Base-by-base conservation (phyloP, 1,139 yeast species). In the Lodderomyces orthopsilosis region DNA sequence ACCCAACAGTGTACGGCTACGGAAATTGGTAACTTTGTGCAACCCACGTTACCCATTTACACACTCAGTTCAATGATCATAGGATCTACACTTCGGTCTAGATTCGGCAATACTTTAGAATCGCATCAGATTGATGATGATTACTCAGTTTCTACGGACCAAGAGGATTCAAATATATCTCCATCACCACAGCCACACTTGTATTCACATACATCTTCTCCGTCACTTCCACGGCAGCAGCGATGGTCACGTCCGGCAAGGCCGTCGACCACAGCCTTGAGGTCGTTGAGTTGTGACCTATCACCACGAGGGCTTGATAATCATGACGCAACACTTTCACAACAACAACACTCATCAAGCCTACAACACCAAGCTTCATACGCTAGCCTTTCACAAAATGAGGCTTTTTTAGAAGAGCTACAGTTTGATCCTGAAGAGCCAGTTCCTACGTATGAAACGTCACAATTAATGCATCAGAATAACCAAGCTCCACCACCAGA, bases 371-470 rank as follows among this genome's bases (percentile, higher is more conserved):
- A 21, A 21, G 15, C 37, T n/a, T 34, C 26, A 19, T 22, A 21
- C 15, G 19, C 26, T 12, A 34, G 26, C 13, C 15, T 21, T 13
- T 19, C 26, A 6, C 24, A 34, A 19, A 34, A 34, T 18, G 12
- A n/a, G 9, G 26, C 37, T 34, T 22, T 8, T 13, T 35, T 35
- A n/a, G 14, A 35, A 12, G 37, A 35, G 13, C 28, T 22, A 22
- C 27, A 35, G 13, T 35, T 35, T 35, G 37, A 35, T 14, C 37
- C 37, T 13, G 27, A 35, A 14, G 37, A 35, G 13, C 28, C 37
- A 14, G 37, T 35, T 21, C 49, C 75, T 74, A 3, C 75, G 1
- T 74, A 74, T 50, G 79, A 74, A 51, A 62, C 66, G 2, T 70
- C 77, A 0, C 78, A 73, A 49, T 51, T 62, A 42, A 51, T 70